A percentile compares a stretch with the other conserved stretches of the same genome.
These are phyloP conservation scores for Globisporangium apiculatum DNA, from an alignment of 352 stramenopile species.

Conservation along the genomic window DNA sequence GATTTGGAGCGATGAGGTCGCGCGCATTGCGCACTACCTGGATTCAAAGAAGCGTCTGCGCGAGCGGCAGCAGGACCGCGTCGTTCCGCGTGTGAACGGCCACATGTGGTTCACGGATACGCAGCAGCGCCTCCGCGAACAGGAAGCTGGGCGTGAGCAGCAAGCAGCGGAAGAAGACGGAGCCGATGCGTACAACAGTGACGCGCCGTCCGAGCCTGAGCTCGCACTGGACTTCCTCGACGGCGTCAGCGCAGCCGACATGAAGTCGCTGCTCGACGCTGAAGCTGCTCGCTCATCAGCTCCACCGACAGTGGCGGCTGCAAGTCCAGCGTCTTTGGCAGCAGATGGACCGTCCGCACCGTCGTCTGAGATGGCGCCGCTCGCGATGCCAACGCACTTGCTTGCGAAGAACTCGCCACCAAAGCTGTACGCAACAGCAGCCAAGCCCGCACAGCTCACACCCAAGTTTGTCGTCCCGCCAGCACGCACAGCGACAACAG, in stretches of 20 bases:
- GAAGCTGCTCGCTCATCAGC: slow-evolving; percentile 13
- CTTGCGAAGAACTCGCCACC: slow-evolving; percentile 9
- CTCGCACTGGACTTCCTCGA: slow-evolving; percentile 48
- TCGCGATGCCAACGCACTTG: slow-evolving; percentile 24
- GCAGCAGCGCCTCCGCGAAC: slow-evolving; percentile 25
- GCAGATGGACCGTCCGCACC: background rate
- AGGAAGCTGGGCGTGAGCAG: slow-evolving; percentile 13
- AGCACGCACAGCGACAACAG: background rate
- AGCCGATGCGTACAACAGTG: slow-evolving; percentile 12
- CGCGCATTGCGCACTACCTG: slow-evolving; percentile 32
- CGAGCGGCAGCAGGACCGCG: slow-evolving; percentile 7
- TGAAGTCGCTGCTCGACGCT: slow-evolving; percentile 38
- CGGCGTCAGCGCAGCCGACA: slow-evolving; percentile 43
- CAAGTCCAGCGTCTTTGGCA: background rate
- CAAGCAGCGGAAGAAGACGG: slow-evolving; percentile 13
- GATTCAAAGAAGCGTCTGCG: slow-evolving; percentile 6
- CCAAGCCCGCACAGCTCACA: slow-evolving; percentile 4
- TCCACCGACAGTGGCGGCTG: no score
- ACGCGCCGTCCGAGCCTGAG: slow-evolving; percentile 4
- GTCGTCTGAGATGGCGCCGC: slow-evolving; percentile 5
- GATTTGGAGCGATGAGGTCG: slow-evolving; percentile 40
- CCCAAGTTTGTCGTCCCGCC: slow-evolving; percentile 7
- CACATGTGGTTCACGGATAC: slow-evolving; percentile 35
- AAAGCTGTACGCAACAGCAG: slow-evolving; percentile 12
- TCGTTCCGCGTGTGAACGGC: slow-evolving; percentile 26